Conservation (phyloP, 202 grass and related monocot species). For the Setaria italica region DNA sequence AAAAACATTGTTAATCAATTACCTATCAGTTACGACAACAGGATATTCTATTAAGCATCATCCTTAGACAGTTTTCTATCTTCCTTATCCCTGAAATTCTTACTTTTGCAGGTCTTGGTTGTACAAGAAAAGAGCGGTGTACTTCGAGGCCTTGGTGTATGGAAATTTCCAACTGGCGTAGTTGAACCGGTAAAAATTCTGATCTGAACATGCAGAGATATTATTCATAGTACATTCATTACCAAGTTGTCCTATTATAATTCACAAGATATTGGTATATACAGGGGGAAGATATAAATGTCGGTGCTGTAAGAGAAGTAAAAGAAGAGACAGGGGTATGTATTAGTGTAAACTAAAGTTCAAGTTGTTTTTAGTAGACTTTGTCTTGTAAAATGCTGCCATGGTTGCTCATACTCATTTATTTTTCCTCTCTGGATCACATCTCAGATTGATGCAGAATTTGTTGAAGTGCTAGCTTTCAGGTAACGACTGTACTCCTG, state of each 20-base stretch:
- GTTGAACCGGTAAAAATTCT: constrained; percentile 78
- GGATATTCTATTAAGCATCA: not conserved
- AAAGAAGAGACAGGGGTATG: constrained; percentile 99
- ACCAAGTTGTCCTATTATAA: constrained; percentile 30
- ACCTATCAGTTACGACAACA: not conserved
- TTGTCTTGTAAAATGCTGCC: constrained; percentile 7
- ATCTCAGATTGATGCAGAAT: constrained; percentile 91
- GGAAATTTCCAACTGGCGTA: constrained; percentile 95
- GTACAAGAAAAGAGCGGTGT: constrained; percentile 94
- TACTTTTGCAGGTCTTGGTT: constrained; percentile 74
- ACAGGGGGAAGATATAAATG: constrained; percentile 84
- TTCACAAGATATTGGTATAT: constrained; percentile 43
- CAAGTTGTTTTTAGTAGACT: constrained; percentile 15
- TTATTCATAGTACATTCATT: constrained; percentile 33
- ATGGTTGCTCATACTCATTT: constrained; percentile 23
- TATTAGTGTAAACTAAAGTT: constrained; percentile 24
- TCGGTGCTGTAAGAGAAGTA: constrained; percentile 86
- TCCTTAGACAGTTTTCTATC: constrained; percentile 28
- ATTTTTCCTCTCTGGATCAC: constrained; percentile 21
- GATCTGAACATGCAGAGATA: constrained; percentile 25
- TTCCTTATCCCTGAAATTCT: constrained; percentile 26
- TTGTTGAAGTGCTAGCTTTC: constrained; percentile 91
- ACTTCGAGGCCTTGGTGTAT: constrained; percentile 70
- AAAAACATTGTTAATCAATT: not conserved
- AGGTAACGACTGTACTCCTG: constrained; percentile 54